Evolutionary conservation across 2,329 filamentous ascomycete species (phyloP).

Genomic region (Trichoderma brevicompactum): DNA sequence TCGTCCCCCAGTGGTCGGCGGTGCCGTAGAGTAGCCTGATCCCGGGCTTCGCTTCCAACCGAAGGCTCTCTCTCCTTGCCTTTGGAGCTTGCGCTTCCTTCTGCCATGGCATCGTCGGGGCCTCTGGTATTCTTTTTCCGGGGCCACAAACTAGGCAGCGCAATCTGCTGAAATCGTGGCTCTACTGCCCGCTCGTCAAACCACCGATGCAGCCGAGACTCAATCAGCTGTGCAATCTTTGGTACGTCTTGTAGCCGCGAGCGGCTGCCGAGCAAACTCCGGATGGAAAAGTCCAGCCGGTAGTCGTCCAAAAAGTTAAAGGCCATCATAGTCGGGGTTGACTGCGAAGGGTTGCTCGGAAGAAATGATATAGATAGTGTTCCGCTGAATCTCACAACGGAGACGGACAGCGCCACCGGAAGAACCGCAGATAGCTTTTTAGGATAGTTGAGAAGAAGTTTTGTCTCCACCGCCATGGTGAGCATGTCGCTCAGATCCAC

Average conservation of each 20-base stretch:
- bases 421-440: slow-evolving; percentile 86
- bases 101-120: slow-evolving; percentile 62
- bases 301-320: slow-evolving; percentile 95
- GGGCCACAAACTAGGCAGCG: slow-evolving; percentile 81
- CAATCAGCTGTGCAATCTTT: slow-evolving; percentile 84
- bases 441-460: slow-evolving; percentile 91
- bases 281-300: slow-evolving; percentile 78
- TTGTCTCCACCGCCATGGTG: slow-evolving; percentile 92
- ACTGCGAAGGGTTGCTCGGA: slow-evolving; percentile 69
- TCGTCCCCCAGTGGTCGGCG: slow-evolving; percentile 45
- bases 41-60: slow-evolving; percentile 49
- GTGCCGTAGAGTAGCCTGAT: slow-evolving; percentile 46
- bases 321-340: slow-evolving; percentile 83
- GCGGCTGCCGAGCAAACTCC: slow-evolving; percentile 78
- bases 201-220: slow-evolving; percentile 80
- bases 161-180: slow-evolving; percentile 85
- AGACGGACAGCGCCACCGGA: slow-evolving; percentile 89
- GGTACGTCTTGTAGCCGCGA: slow-evolving; percentile 82
- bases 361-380: slow-evolving; percentile 93
- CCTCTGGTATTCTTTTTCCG: slow-evolving; percentile 81
- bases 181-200: slow-evolving; percentile 87
- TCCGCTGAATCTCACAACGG: slow-evolving; percentile 90
- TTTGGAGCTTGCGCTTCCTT: slow-evolving; percentile 53
- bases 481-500: slow-evolving; percentile 96
- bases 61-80: slow-evolving; percentile 57